phyloP scores from a whole-genome alignment of 1,284 basidiomycete genomes.

The Malassezia arunalokei region DNA sequence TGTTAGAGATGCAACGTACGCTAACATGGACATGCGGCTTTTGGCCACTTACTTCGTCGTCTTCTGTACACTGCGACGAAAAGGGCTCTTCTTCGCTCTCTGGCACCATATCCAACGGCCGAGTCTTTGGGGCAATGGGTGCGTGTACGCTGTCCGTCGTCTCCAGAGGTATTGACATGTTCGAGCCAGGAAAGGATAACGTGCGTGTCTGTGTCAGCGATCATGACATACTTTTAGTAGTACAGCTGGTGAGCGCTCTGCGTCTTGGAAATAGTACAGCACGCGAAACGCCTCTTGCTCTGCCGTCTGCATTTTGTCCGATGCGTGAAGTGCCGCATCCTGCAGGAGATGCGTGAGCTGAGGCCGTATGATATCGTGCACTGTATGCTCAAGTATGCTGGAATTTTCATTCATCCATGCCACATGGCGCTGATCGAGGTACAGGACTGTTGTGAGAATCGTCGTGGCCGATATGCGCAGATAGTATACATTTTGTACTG shows the following conservation, averaged over 20 bases:
- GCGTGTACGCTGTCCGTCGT: background rate
- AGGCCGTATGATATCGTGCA: conserved; percentile 17
- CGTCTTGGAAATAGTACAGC: conserved; percentile 47
- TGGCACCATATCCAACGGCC: background rate
- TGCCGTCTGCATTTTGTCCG: conserved; percentile 26
- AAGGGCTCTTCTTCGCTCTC: background rate
- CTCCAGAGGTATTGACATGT: background rate
- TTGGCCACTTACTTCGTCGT: background rate
- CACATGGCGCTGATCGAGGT: conserved; percentile 47
- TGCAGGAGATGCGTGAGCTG: conserved; percentile 5
- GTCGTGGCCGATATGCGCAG: conserved; percentile 44
- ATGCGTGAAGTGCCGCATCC: background rate
- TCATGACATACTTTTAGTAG: conserved; percentile 36
- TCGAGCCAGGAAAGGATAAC: background rate
- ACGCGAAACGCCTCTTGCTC: conserved; percentile 21
- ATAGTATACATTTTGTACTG: conserved; percentile 45
- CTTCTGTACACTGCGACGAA: background rate
- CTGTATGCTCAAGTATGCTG: conserved; percentile 15
- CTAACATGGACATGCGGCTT: conserved; percentile 8
- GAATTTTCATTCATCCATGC: conserved; percentile 46
- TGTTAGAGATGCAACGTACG: background rate
- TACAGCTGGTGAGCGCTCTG: conserved; percentile 45
- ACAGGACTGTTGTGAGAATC: conserved; percentile 46
- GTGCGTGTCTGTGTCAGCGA: background rate
- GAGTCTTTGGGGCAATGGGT: background rate